These are phyloP conservation scores for Eutrema heterophyllum DNA, from an alignment of 345 rosid genomes.

Conservation along the genomic window DNA sequence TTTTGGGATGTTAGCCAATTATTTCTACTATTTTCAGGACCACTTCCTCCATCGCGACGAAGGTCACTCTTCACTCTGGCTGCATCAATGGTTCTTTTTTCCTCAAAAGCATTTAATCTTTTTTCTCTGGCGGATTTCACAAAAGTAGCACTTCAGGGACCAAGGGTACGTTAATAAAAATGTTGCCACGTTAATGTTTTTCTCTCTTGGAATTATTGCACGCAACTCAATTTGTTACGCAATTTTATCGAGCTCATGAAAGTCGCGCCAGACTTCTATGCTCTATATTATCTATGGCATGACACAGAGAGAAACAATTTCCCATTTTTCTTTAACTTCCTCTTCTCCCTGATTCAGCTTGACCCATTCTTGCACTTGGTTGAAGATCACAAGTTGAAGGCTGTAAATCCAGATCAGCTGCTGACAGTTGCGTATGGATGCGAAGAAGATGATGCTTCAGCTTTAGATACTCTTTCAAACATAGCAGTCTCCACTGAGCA, in stretches of 20 bases:
- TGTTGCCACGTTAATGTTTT: slow-evolving; percentile 3
- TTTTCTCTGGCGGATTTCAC: slow-evolving; percentile 49
- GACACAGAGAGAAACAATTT: neutral
- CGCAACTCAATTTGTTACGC: neutral
- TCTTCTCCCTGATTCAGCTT: slow-evolving; percentile 45
- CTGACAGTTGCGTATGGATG: slow-evolving; percentile 50
- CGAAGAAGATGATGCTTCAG: slow-evolving; percentile 62
- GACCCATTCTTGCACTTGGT: slow-evolving; percentile 80
- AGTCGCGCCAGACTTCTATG: neutral
- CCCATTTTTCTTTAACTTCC: slow-evolving; percentile 1
- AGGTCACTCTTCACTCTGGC: slow-evolving; percentile 85
- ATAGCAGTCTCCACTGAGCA: slow-evolving; percentile 52
- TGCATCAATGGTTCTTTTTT: slow-evolving; percentile 81
- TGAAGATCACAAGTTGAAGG: slow-evolving; percentile 72
- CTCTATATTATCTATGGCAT: neutral
- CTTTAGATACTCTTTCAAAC: slow-evolving; percentile 52
- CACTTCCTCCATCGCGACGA: slow-evolving; percentile 70
- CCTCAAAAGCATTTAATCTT: slow-evolving; percentile 68
- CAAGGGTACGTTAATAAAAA: slow-evolving; percentile 42
- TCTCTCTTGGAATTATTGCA: neutral
- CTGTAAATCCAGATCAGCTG: slow-evolving; percentile 39
- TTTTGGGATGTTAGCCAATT: neutral
- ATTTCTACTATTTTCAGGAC: slow-evolving; percentile 44
- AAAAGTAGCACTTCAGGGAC: slow-evolving; percentile 52
- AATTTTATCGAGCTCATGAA: neutral